Conservation (phyloP, 2,329 filamentous ascomycete genomes). For the Beauveria varroae region DNA sequence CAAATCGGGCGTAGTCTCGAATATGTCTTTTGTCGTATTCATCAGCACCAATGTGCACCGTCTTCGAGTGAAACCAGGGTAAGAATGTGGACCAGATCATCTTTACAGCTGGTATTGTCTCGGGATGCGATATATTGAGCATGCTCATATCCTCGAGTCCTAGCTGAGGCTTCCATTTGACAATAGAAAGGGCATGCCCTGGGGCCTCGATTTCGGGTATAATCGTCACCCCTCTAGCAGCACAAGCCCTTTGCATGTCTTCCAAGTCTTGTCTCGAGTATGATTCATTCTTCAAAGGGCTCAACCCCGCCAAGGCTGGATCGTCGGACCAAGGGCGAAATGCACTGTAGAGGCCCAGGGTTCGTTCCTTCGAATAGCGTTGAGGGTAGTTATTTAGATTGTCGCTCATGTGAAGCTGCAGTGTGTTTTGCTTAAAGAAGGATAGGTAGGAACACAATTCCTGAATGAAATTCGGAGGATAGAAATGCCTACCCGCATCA, state of each 20-base stretch:
- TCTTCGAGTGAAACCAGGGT: slow-evolving; percentile 48
- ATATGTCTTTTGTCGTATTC: slow-evolving; percentile 40
- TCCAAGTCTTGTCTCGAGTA: slow-evolving; percentile 44
- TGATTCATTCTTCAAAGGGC: slow-evolving; percentile 45
- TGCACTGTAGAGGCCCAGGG: slow-evolving; percentile 42
- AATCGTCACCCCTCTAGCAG: slow-evolving; percentile 46
- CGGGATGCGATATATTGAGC: slow-evolving; percentile 36
- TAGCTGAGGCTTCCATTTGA: slow-evolving; percentile 49
- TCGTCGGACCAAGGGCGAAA: slow-evolving; percentile 47
- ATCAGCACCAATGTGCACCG: slow-evolving; percentile 48
- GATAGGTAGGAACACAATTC: slow-evolving; percentile 53
- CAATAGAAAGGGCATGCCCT: slow-evolving; percentile 47
- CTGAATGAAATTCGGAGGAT: slow-evolving; percentile 43
- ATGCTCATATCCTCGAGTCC: slow-evolving; percentile 41
- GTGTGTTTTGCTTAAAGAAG: slow-evolving; percentile 53
- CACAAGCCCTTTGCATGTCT: slow-evolving; percentile 43
- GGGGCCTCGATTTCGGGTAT: slow-evolving; percentile 54
- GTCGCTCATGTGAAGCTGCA: slow-evolving; percentile 51
- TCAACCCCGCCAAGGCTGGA: slow-evolving; percentile 38
- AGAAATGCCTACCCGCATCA: slow-evolving; percentile 49
- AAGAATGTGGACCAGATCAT: slow-evolving; percentile 44
- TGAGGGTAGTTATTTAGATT: slow-evolving; percentile 39
- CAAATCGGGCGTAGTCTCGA: slow-evolving; percentile 38
- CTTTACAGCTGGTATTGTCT: slow-evolving; percentile 42
- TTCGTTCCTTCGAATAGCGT: slow-evolving; percentile 37